Base-by-base conservation (phyloP, 2,329 filamentous ascomycete species). In the Tolypocladium capitatum region DNA sequence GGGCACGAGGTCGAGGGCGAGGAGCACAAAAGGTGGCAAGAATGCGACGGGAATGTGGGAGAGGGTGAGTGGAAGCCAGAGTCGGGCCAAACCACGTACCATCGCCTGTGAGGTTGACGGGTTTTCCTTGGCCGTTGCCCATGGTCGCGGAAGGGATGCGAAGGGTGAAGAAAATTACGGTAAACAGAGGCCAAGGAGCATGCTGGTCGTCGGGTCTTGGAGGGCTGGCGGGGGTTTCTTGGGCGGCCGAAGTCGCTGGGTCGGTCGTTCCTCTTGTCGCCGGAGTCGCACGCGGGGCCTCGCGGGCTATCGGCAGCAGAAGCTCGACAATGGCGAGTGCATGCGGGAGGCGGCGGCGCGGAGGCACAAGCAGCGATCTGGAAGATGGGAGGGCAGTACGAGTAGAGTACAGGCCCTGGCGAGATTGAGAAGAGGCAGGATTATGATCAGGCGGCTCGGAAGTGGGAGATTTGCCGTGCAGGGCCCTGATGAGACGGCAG, bases 61-160 rank as follows among this genome's bases (percentile, higher is more conserved):
- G 24, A 24, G 35, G 35, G 21, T n/a, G 24, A 0, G 5, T 24
- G 9, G 14, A 41, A 16, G 36, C 21, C 9, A n/a, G 14, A 13
- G 36, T 40, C 13, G 36, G 21, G 20, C n/a, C 34, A 45, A 42
- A 38, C 34, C 42, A 59, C 63, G 46, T 73, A 94, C 89, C 86
- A 83, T 95, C 86, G 72, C 94, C 90, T 70, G 84, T 86, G 70
- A 90, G 83, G 66, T 89, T 84, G 71, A 94, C 80, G 68, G 86
- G 87, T 69, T 96, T 96, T 68, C 90, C 90, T 69, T 91, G 89
- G 64, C 83, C 85, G 72, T 97, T 96, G 65, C 91, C 91, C 91
- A 97, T 97, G 54, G 92, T 95, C 54, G 46, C 51, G 16, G 42
- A 49, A 53, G 55, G 50, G 55, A 55, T 56, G 49, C 47, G 51